Percentiles rank a stretch among this genome's conserved stretches.
Evolutionary conservation across 768 basidiomycete species (phyloP).

Genomic region (Trametes cinnabarina): DNA sequence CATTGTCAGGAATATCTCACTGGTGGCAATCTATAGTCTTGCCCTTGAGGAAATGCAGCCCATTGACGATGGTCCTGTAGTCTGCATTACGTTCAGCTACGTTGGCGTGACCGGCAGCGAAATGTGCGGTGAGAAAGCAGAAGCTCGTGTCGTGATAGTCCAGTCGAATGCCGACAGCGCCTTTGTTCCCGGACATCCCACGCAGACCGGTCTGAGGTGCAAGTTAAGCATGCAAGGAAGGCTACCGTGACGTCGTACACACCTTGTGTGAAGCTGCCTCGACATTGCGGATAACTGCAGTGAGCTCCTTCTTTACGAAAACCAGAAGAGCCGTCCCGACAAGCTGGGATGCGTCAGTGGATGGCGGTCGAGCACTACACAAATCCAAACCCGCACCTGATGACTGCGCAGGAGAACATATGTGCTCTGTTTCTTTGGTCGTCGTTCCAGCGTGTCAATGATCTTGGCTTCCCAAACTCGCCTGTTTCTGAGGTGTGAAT

Average conservation of each 20-base stretch:
- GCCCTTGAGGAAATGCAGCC: conserved; percentile 85
- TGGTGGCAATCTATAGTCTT: conserved; percentile 88
- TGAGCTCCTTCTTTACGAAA: conserved; percentile 74
- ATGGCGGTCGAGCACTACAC: background rate
- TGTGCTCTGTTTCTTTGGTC: conserved; percentile 62
- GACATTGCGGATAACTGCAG: conserved; percentile 82
- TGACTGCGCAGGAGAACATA: conserved; percentile 91
- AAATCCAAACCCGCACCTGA: conserved; percentile 52
- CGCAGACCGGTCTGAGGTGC: conserved; percentile 69
- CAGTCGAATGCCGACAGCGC: conserved; percentile 90
- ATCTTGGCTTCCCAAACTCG: conserved; percentile 85
- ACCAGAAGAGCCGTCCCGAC: conserved; percentile 93
- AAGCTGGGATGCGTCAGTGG: conserved; percentile 50
- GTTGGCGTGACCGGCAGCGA: conserved; percentile 93
- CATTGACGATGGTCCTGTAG: conserved; percentile 81
- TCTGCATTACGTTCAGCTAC: conserved; percentile 90
- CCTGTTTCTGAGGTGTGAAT: conserved; percentile 43
- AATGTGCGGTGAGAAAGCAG: conserved; percentile 94
- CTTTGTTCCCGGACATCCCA: conserved; percentile 97
- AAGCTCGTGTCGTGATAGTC: conserved; percentile 90
- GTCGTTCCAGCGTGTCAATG: conserved; percentile 70
- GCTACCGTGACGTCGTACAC: conserved; percentile 7
- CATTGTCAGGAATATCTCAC: conserved; percentile 45
- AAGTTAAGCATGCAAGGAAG: background rate
- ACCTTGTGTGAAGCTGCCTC: conserved; percentile 93